phyloP scores from a whole-genome alignment of 495 filamentous ascomycete species.

The Penicillium steckii region DNA sequence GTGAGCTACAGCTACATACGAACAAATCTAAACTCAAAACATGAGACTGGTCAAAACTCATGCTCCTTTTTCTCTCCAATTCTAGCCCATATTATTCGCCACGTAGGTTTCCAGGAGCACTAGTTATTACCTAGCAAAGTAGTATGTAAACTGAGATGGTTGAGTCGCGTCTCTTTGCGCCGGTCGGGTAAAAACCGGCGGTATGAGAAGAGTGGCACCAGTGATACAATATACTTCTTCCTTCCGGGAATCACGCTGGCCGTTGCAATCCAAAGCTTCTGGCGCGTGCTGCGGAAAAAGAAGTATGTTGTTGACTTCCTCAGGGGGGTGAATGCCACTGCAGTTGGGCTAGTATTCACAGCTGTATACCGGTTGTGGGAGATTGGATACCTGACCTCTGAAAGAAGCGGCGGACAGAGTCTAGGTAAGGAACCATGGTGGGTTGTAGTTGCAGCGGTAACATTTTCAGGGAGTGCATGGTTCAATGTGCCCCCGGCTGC shows the following conservation, averaged over 20 bases:
- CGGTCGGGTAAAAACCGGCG: neutral
- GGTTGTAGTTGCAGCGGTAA: conserved; percentile 63
- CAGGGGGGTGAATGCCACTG: conserved; percentile 71
- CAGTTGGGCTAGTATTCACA: conserved; percentile 78
- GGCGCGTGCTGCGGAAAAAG: conserved; percentile 56
- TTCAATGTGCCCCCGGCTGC: conserved; percentile 58
- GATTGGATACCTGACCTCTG: conserved; percentile 66
- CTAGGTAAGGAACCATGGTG: too few relatives aligned
- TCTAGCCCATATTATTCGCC: neutral
- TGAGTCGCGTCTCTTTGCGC: neutral
- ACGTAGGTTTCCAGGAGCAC: neutral
- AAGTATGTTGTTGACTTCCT: conserved; percentile 57
- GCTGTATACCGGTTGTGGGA: conserved; percentile 84
- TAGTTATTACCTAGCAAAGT: neutral
- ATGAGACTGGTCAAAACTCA: neutral
- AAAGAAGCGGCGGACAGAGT: conserved; percentile 47
- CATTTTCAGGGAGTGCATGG: conserved; percentile 62
- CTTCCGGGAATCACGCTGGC: conserved; percentile 64
- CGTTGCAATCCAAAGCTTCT: conserved; percentile 68
- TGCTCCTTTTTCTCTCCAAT: neutral
- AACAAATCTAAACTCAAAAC: neutral
- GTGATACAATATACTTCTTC: conserved; percentile 47
- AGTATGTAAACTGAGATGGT: neutral
- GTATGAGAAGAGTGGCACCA: neutral
- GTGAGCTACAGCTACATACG: neutral